A percentile compares a stretch with the other conserved stretches of the same genome.
Conservation (phyloP, 148 eudicot species). For the Tetragonia tetragonoides region DNA sequence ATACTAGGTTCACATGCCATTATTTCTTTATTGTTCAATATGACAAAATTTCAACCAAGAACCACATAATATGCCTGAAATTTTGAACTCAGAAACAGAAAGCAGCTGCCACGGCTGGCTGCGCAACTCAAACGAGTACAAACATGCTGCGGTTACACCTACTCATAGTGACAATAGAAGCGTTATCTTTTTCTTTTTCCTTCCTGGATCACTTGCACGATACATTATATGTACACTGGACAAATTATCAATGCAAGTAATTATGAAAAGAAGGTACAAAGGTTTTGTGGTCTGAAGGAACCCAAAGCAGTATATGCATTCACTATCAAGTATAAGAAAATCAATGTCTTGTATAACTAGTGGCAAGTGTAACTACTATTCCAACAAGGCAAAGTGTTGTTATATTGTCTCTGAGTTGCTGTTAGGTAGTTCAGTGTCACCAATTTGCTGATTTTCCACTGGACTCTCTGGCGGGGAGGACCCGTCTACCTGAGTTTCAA, state of each 20-base stretch:
- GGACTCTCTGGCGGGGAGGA: constrained; percentile 15
- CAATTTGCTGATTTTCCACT: not conserved
- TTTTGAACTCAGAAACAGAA: no score
- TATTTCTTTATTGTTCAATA: no score
- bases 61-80: no score
- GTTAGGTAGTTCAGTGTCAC: not conserved
- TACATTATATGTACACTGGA: not conserved
- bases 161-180: no score
- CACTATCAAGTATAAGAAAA: not conserved
- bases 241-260: not conserved
- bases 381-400: not conserved
- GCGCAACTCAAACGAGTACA: no score
- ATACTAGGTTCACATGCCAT: no score
- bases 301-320: not conserved
- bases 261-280: not conserved
- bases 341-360: not conserved
- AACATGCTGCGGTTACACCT: no score
- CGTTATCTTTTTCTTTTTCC: not conserved
- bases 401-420: not conserved
- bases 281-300: not conserved
- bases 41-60: no score
- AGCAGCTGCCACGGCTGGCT: no score
- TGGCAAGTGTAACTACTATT: not conserved
- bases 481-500: constrained; percentile 18
- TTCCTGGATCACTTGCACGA: not conserved